Conservation (phyloP, 2,329 filamentous ascomycete species). For the Sclerotinia sclerotiorum region DNA sequence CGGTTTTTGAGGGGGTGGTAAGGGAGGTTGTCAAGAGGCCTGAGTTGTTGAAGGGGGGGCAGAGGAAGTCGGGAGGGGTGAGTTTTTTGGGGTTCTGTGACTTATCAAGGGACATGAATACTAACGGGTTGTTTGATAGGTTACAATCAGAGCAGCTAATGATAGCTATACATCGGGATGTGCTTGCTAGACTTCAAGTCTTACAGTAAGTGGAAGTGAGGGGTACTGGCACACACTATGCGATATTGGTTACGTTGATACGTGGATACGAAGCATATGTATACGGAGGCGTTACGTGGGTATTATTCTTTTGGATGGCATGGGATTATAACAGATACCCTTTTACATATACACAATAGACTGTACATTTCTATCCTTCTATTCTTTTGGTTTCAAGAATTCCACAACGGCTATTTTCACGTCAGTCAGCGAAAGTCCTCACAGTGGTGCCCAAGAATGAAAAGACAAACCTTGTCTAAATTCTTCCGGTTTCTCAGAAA, state of each 20-base stretch:
- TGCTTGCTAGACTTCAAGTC: constrained; percentile 16
- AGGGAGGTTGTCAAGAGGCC: constrained; percentile 50
- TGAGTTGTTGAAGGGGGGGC: constrained; percentile 43
- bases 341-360: constrained; percentile 37
- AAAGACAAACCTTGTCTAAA: constrained; percentile 66
- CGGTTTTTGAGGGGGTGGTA: constrained; percentile 54
- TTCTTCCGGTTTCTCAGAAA: constrained; percentile 80
- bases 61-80: constrained; percentile 33
- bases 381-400: constrained; percentile 55
- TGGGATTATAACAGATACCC: constrained; percentile 37
- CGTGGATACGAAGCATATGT: constrained; percentile 6
- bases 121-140: constrained; percentile 30
- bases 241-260: not conserved
- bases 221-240: not conserved
- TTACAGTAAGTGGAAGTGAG: not conserved
- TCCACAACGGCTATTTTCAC: constrained; percentile 57
- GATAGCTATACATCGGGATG: constrained; percentile 15
- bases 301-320: constrained; percentile 26
- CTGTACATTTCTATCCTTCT: constrained; percentile 39
- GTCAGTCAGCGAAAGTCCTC: constrained; percentile 24
- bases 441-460: not conserved
- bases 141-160: constrained; percentile 14
- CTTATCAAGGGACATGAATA: not conserved
- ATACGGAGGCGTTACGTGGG: constrained; percentile 25
- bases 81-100: not conserved